Conservation (phyloP, 1,139 yeast genomes). For the Scheffersomyces segobiensis region DNA sequence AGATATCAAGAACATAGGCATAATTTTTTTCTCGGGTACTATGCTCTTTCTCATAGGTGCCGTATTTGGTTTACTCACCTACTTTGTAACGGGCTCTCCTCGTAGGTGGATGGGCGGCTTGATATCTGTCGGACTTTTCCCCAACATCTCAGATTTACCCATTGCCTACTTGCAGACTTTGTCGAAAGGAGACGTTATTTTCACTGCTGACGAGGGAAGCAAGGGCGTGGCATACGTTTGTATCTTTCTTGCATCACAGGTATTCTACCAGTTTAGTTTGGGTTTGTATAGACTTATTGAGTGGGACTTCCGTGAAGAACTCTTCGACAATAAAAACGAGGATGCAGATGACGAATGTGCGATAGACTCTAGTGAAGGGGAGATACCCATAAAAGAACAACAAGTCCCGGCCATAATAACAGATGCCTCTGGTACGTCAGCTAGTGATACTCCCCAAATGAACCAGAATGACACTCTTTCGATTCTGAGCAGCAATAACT, state of each 20-base stretch:
- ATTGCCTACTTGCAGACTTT: slow-evolving; percentile 85
- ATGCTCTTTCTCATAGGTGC: slow-evolving; percentile 44
- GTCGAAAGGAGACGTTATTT: slow-evolving; percentile 60
- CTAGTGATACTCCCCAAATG: not conserved
- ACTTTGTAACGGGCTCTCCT: slow-evolving; percentile 53
- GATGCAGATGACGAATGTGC: slow-evolving; percentile 7
- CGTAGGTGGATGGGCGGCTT: slow-evolving; percentile 79
- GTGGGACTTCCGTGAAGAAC: slow-evolving; percentile 58
- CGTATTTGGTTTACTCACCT: slow-evolving; percentile 32
- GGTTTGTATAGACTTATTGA: slow-evolving; percentile 76
- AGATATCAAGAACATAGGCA: slow-evolving; percentile 75
- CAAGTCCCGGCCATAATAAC: not conserved
- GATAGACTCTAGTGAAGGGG: not conserved
- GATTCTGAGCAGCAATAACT: not conserved
- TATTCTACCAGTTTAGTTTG: slow-evolving; percentile 68
- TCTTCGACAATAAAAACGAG: slow-evolving; percentile 7
- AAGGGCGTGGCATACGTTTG: slow-evolving; percentile 87
- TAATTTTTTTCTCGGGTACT: slow-evolving; percentile 58
- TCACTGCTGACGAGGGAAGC: slow-evolving; percentile 59
- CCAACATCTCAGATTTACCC: slow-evolving; percentile 80
- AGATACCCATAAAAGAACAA: not conserved
- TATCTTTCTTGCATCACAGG: slow-evolving; percentile 72
- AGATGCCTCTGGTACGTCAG: not conserved
- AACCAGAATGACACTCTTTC: not conserved
- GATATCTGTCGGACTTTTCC: slow-evolving; percentile 63